These are phyloP conservation scores for Penicillium sp. DNA, from an alignment of 2,329 filamentous ascomycete genomes.

Conservation along the genomic window DNA sequence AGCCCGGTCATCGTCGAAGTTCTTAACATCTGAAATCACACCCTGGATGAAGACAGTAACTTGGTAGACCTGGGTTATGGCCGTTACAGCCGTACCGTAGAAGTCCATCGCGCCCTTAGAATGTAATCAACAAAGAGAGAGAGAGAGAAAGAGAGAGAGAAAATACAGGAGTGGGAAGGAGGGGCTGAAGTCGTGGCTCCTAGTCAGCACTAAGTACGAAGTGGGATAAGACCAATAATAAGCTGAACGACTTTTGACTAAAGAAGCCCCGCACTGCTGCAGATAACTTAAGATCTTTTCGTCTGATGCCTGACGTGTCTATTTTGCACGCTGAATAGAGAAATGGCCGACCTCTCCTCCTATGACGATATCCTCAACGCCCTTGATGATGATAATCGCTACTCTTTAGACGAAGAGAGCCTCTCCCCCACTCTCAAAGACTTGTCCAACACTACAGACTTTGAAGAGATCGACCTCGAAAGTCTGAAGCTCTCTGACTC, in stretches of 20 bases:
- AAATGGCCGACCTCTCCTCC: conserved; percentile 8
- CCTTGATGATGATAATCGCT: conserved; percentile 12
- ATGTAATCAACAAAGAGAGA: neutral
- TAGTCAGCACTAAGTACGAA: conserved; percentile 6
- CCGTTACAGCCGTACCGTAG: conserved; percentile 33
- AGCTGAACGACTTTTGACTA: neutral
- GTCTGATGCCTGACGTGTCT: neutral
- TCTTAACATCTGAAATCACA: conserved; percentile 32
- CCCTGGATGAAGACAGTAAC: conserved; percentile 37
- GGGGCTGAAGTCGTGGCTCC: neutral
- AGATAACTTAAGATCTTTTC: neutral
- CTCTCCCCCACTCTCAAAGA: neutral
- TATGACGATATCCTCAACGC: conserved; percentile 15
- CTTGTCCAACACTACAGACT: conserved; percentile 6
- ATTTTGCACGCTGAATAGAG: neutral
- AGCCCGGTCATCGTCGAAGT: conserved; percentile 31
- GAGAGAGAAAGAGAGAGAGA: neutral
- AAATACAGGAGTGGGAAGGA: neutral
- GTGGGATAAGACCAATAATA: conserved; percentile 1
- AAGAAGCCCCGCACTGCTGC: conserved; percentile 3
- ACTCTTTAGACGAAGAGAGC: conserved; percentile 6
- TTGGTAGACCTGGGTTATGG: conserved; percentile 31
- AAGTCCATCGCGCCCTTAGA: conserved; percentile 26
- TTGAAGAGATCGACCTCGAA: conserved; percentile 15
- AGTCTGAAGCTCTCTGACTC: conserved; percentile 8